phyloP scores from a whole-genome alignment of 805 yeast genomes.

The Barnettozyma botsteinii region DNA sequence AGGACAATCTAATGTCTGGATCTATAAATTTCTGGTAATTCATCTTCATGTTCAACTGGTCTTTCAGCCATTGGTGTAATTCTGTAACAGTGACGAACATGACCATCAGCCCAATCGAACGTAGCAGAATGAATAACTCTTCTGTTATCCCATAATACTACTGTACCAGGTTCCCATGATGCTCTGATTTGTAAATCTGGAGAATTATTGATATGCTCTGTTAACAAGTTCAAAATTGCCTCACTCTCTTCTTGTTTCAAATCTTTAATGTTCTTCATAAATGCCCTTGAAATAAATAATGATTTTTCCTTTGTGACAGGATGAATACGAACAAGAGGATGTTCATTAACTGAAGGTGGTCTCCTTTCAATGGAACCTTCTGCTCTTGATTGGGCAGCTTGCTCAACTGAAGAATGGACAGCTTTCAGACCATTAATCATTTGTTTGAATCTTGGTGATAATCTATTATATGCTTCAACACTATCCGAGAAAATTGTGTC shows the following conservation, averaged over 20 bases:
- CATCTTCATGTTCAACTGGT: constrained; percentile 48
- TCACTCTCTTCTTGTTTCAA: constrained; percentile 69
- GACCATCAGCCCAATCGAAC: constrained; percentile 64
- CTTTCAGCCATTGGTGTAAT: constrained; percentile 70
- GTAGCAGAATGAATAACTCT: constrained; percentile 63
- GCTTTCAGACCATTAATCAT: constrained; percentile 58
- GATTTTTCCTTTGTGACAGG: constrained; percentile 64
- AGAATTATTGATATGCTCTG: constrained; percentile 43
- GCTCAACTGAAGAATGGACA: constrained; percentile 64
- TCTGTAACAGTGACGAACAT: constrained; percentile 66
- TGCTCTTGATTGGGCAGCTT: constrained; percentile 50
- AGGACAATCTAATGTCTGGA: constrained; percentile 1
- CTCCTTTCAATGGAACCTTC: constrained; percentile 65
- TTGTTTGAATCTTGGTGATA: constrained; percentile 59
- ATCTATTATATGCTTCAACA: constrained; percentile 62
- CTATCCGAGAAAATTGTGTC: constrained; percentile 76
- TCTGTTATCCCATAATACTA: constrained; percentile 78
- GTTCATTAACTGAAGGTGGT: constrained; percentile 49
- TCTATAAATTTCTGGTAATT: constrained; percentile 25
- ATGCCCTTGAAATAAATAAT: constrained; percentile 52
- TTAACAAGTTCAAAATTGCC: constrained; percentile 50
- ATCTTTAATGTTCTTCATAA: constrained; percentile 63
- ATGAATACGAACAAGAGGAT: constrained; percentile 67
- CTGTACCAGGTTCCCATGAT: constrained; percentile 62
- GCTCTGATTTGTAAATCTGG: constrained; percentile 69